These are phyloP conservation scores for Scutellaria minor DNA, from an alignment of 257 asterid genomes.

Conservation along the genomic window DNA sequence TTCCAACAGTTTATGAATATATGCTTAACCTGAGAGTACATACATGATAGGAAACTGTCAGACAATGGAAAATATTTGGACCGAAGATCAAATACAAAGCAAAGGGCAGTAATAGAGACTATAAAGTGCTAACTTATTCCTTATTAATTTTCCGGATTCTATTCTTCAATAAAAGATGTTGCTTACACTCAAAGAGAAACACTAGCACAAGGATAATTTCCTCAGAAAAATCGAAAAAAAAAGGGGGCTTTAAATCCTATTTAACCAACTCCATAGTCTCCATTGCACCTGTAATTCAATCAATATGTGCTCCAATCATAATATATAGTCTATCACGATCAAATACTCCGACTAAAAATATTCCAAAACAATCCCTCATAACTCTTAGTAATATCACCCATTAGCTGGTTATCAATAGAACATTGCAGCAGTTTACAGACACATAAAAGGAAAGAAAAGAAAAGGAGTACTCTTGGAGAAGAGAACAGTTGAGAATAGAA, in stretches of 20 bases:
- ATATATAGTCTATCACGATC: not conserved
- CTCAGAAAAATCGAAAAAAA: slow-evolving; percentile 11
- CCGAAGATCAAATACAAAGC: not conserved
- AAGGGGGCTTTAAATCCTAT: not conserved
- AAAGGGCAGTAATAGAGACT: not conserved
- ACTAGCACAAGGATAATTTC: slow-evolving; percentile 20
- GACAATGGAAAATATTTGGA: not conserved
- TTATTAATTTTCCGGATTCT: not conserved
- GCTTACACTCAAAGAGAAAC: slow-evolving; percentile 19
- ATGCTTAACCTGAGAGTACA: not conserved
- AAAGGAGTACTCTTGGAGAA: slow-evolving; percentile 57
- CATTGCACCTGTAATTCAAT: not conserved
- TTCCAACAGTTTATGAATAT: slow-evolving; percentile 4
- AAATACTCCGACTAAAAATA: slow-evolving; percentile 3
- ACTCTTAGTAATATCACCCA: slow-evolving; percentile 23
- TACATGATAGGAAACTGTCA: not conserved
- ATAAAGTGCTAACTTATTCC: not conserved
- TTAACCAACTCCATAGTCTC: slow-evolving; percentile 6
- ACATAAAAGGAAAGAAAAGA: not conserved
- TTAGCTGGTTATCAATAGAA: not conserved
- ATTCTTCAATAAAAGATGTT: slow-evolving; percentile 2
- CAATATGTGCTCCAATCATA: slow-evolving; percentile 8
- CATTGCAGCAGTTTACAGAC: not conserved
- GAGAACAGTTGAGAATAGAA: slow-evolving; percentile 79
- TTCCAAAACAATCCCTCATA: not conserved